Percentiles rank a stretch among this genome's conserved stretches.
Conservation (phyloP, 1,284 basidiomycete species). For the Trametes pubescens region DNA sequence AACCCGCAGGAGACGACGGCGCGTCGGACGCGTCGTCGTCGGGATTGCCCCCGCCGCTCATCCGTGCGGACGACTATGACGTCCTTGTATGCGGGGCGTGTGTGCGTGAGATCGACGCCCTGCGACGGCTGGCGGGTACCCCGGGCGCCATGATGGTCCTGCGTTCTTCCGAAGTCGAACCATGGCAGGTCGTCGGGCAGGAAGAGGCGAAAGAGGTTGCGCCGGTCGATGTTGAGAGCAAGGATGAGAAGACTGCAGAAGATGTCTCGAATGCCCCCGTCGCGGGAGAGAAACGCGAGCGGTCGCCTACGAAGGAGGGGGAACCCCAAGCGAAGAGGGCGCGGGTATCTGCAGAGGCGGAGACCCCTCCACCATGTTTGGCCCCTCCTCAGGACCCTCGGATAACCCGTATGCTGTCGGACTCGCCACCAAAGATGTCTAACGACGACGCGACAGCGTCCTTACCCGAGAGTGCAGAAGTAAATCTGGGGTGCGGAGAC, state of each 20-base stretch:
- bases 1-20: slow-evolving; percentile 54
- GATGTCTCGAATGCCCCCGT: slow-evolving; percentile 1
- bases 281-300: slow-evolving; percentile 58
- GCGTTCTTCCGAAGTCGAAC: slow-evolving; percentile 48
- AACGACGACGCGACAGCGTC: neutral
- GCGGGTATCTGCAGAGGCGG: slow-evolving; percentile 43
- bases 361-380: slow-evolving; percentile 50
- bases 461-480: neutral
- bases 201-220: slow-evolving; percentile 34
- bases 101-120: slow-evolving; percentile 58
- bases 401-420: slow-evolving; percentile 41
- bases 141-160: slow-evolving; percentile 69
- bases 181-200: slow-evolving; percentile 60
- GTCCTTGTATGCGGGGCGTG: slow-evolving; percentile 74
- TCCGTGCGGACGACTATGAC: slow-evolving; percentile 73
- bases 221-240: slow-evolving; percentile 28
- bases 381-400: slow-evolving; percentile 54
- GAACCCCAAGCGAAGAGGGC: slow-evolving; percentile 59
- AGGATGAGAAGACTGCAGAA: slow-evolving; percentile 11
- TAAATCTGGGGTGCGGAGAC: slow-evolving; percentile 61
- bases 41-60: slow-evolving; percentile 68
- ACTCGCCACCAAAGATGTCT: neutral
- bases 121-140: slow-evolving; percentile 71
- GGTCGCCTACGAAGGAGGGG: slow-evolving; percentile 47
- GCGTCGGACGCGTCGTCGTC: slow-evolving; percentile 68